Evolutionary conservation across 2,329 filamentous ascomycete genomes (phyloP).

Genomic region (Microdochium paspali): DNA sequence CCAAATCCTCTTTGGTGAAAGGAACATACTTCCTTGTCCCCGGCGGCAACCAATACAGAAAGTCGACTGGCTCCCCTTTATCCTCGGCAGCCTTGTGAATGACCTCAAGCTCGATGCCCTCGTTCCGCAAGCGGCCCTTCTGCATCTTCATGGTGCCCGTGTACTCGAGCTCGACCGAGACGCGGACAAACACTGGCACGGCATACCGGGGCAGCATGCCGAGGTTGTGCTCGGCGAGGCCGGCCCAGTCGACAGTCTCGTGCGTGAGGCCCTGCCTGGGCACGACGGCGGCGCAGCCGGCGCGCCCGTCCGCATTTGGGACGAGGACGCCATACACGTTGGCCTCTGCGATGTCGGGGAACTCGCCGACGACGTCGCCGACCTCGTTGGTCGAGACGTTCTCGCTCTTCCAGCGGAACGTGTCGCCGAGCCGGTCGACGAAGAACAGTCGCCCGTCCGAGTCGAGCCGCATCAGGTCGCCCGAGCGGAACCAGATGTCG

Average conservation of each 20-base stretch:
- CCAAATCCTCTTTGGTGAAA: slow-evolving; percentile 25
- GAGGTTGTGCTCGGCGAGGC: slow-evolving; percentile 25
- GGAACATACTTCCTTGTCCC: slow-evolving; percentile 20
- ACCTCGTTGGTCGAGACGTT: slow-evolving; percentile 37
- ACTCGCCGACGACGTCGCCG: slow-evolving; percentile 26
- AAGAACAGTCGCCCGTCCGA: slow-evolving; percentile 58
- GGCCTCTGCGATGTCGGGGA: slow-evolving; percentile 27
- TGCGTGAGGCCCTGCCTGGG: slow-evolving; percentile 17
- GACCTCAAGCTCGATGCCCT: slow-evolving; percentile 30
- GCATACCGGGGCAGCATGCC: slow-evolving; percentile 30
- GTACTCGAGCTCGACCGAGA: slow-evolving; percentile 28
- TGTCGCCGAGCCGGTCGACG: slow-evolving; percentile 60
- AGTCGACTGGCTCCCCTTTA: slow-evolving; percentile 16
- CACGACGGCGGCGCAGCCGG: slow-evolving; percentile 30
- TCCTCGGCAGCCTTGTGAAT: slow-evolving; percentile 19
- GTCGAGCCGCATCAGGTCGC: slow-evolving; percentile 54
- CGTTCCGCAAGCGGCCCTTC: slow-evolving; percentile 28
- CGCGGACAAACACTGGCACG: slow-evolving; percentile 30
- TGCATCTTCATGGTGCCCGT: slow-evolving; percentile 35
- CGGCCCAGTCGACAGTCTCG: slow-evolving; percentile 15
- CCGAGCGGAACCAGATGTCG: slow-evolving; percentile 59
- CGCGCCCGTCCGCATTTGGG: slow-evolving; percentile 31
- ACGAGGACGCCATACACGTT: slow-evolving; percentile 33
- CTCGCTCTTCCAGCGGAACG: slow-evolving; percentile 54
- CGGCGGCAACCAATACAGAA: slow-evolving; percentile 29